Percentiles rank a stretch among this genome's conserved stretches.
Conservation (phyloP, 768 basidiomycete species). For the Tricholoma sp. region DNA sequence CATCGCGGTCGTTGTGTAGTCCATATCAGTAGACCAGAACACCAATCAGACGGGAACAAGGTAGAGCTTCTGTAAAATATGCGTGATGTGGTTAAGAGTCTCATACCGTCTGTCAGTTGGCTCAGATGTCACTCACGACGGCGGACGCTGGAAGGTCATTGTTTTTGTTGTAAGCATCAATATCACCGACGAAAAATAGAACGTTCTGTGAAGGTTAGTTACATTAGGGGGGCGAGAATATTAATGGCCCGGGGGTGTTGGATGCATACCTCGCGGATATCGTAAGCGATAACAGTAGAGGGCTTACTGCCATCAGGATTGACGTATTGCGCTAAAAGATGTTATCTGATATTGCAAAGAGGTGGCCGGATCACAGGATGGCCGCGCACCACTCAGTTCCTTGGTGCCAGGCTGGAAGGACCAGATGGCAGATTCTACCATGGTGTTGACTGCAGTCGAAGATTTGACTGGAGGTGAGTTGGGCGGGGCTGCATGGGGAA, state of each 20-base stretch:
- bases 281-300: slow-evolving; percentile 33
- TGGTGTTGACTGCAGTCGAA: slow-evolving; percentile 9
- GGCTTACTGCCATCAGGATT: slow-evolving; percentile 39
- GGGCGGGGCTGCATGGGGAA: slow-evolving; percentile 23
- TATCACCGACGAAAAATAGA: slow-evolving; percentile 40
- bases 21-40: neutral
- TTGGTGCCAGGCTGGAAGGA: slow-evolving; percentile 30
- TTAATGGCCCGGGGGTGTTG: too few relatives aligned
- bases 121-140: slow-evolving; percentile 27
- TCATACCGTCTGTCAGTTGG: neutral
- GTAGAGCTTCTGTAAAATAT: slow-evolving; percentile 13
- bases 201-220: slow-evolving; percentile 21
- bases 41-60: slow-evolving; percentile 6
- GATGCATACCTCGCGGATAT: slow-evolving; percentile 24
- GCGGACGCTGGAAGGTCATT: slow-evolving; percentile 24
- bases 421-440: slow-evolving; percentile 46
- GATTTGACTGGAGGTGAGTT: slow-evolving; percentile 26
- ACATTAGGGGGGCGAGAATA: neutral
- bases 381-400: slow-evolving; percentile 34
- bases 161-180: slow-evolving; percentile 33
- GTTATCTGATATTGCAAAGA: neutral
- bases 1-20: neutral
- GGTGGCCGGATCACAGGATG: neutral
- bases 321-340: slow-evolving; percentile 36
- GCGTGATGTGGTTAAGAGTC: neutral